Percentiles rank a stretch among this genome's conserved stretches.
These are phyloP conservation scores for Diaporthe citrichinensis DNA, from an alignment of 2,329 filamentous ascomycete species.

Conservation along the genomic window DNA sequence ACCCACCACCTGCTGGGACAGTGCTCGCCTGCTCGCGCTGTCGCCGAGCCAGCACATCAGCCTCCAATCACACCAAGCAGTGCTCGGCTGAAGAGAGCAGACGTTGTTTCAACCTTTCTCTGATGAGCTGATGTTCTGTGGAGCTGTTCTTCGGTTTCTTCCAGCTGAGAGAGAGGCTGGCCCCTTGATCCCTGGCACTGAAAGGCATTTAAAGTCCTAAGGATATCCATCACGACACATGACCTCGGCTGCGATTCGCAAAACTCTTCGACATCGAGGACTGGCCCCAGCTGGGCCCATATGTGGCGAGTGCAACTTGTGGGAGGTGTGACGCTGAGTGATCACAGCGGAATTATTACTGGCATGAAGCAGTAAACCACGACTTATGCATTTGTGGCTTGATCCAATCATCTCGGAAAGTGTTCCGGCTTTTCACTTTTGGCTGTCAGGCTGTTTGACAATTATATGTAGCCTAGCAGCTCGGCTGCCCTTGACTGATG, in stretches of 20 bases:
- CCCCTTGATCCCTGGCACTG: conserved; percentile 12
- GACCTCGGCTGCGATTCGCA: conserved; percentile 19
- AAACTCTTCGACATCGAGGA: conserved; percentile 8
- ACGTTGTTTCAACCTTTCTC: conserved; percentile 10
- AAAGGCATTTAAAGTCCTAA: background rate
- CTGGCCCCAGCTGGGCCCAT: background rate
- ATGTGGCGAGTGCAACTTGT: background rate
- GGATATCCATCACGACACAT: conserved; percentile 24
- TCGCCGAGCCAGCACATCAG: background rate
- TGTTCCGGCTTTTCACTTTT: background rate
- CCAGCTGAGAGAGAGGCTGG: conserved; percentile 5
- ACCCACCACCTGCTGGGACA: conserved; percentile 9
- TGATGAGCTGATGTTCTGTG: conserved; percentile 37
- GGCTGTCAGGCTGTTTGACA: conserved; percentile 18
- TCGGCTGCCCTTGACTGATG: background rate
- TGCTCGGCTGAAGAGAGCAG: conserved; percentile 8
- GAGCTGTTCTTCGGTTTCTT: conserved; percentile 25
- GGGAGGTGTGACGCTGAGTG: too few relatives aligned
- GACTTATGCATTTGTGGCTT: conserved; percentile 10
- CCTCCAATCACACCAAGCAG: background rate
- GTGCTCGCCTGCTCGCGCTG: background rate
- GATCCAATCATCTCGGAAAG: conserved; percentile 3
- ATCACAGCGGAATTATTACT: background rate
- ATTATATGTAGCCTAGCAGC: background rate
- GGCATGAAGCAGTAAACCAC: background rate